phyloP scores from a whole-genome alignment of 495 filamentous ascomycete genomes.

The Xylaria bambusicola region DNA sequence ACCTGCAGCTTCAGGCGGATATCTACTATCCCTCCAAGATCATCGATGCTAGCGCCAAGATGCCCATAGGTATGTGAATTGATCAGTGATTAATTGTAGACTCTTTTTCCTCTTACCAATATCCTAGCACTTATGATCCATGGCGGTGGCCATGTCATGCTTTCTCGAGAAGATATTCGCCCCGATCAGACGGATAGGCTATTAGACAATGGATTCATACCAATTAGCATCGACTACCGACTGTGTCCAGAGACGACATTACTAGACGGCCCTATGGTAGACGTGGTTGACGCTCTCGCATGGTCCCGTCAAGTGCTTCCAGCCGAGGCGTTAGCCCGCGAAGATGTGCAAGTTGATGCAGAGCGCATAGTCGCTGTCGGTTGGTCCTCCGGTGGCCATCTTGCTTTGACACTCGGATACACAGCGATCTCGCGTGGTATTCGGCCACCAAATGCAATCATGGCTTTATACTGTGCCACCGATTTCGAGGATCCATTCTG shows the following conservation, averaged over 20 bases:
- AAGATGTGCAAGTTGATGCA: slow-evolving; percentile 37
- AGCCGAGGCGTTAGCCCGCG: slow-evolving; percentile 14
- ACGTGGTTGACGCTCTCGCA: slow-evolving; percentile 47
- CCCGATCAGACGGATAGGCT: slow-evolving; percentile 43
- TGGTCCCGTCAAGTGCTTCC: slow-evolving; percentile 52
- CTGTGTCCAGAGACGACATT: slow-evolving; percentile 56
- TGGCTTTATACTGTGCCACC: slow-evolving; percentile 54
- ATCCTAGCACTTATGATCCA: slow-evolving; percentile 57
- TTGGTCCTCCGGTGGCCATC: slow-evolving; percentile 58
- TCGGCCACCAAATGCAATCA: slow-evolving; percentile 46
- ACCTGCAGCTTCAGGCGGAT: slow-evolving; percentile 37
- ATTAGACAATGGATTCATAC: slow-evolving; percentile 46
- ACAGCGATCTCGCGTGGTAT: slow-evolving; percentile 35
- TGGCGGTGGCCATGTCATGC: slow-evolving; percentile 52
- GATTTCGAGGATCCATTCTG: slow-evolving; percentile 3
- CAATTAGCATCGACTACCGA: slow-evolving; percentile 57
- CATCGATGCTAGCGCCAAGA: background rate
- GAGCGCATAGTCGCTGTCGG: slow-evolving; percentile 50
- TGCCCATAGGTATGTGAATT: no score
- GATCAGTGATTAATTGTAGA: background rate
- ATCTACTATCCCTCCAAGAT: slow-evolving; percentile 40
- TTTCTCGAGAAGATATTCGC: slow-evolving; percentile 48
- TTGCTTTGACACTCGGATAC: slow-evolving; percentile 52
- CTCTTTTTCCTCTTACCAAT: background rate
- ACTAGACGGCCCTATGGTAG: slow-evolving; percentile 52